A percentile compares a stretch with the other conserved stretches of the same genome.
These are phyloP conservation scores for Clarireedia paspali DNA, from an alignment of 2,329 filamentous ascomycete genomes.

Conservation along the genomic window DNA sequence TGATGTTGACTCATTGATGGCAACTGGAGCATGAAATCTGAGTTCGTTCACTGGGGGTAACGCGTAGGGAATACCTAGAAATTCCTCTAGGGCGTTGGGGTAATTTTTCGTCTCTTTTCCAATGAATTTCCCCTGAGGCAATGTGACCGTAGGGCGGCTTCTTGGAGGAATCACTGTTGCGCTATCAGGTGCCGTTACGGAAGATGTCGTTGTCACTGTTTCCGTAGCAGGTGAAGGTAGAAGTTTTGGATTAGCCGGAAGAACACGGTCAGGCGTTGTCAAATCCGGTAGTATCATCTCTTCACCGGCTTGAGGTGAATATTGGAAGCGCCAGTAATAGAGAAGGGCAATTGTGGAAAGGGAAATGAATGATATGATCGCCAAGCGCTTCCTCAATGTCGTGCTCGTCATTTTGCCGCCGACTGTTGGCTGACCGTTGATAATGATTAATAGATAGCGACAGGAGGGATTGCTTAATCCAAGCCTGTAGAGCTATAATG, in stretches of 20 bases:
- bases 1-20: conserved; percentile 13
- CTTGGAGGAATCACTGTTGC: neutral
- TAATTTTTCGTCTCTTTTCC: conserved; percentile 16
- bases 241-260: neutral
- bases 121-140: conserved; percentile 24
- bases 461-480: too few relatives aligned
- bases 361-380: neutral
- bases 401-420: neutral
- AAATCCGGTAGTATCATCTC: neutral
- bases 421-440: neutral
- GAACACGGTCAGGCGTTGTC: neutral
- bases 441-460: too few relatives aligned
- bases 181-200: neutral
- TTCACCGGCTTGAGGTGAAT: neutral
- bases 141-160: conserved; percentile 7
- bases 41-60: conserved; percentile 38
- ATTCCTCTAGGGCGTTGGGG: conserved; percentile 30
- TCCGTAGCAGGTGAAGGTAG: neutral
- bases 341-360: neutral
- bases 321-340: conserved; percentile 3
- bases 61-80: conserved; percentile 43
- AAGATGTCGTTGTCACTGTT: neutral
- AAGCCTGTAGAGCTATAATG: too few relatives aligned
- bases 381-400: conserved; percentile 1
- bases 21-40: conserved; percentile 34